A percentile compares a stretch with the other conserved stretches of the same genome.
Evolutionary conservation across 305 asterid species (phyloP).

Genomic region (Fraxinus floribunda): DNA sequence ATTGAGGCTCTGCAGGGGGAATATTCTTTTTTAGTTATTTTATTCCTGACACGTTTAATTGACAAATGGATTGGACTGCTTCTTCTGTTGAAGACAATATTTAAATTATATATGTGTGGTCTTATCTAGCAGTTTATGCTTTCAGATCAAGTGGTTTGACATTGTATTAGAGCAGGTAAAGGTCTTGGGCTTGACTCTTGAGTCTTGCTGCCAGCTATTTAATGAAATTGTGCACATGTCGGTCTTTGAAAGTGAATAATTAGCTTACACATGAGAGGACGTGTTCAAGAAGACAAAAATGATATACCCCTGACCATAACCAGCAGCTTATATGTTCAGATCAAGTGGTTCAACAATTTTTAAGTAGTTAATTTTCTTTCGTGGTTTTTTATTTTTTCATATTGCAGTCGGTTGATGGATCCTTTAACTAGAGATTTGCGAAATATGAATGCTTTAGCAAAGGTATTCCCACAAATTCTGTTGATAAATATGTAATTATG

Average conservation of each 20-base stretch:
- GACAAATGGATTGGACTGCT: neutral
- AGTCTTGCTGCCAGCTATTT: neutral
- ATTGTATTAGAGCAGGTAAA: neutral
- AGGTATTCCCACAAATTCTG: conserved; percentile 48
- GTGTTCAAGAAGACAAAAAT: neutral
- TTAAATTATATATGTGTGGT: neutral
- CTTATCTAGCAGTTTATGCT: neutral
- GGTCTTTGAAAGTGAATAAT: neutral
- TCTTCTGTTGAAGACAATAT: neutral
- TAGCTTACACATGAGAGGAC: neutral
- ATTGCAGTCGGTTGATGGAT: conserved; percentile 88
- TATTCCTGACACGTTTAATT: neutral
- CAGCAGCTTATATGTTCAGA: neutral
- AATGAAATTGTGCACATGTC: neutral
- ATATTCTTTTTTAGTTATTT: neutral
- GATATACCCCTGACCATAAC: neutral
- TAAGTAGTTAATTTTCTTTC: neutral
- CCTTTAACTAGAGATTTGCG: conserved; percentile 89
- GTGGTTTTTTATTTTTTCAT: neutral
- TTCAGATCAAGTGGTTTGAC: neutral
- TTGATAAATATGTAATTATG: neutral
- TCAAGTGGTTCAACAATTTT: neutral
- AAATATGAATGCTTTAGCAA: conserved; percentile 83
- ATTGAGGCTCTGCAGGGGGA: neutral
- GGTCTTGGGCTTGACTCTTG: neutral